Base-by-base conservation (phyloP, 2,329 filamentous ascomycete genomes). In the Curvularia hawaiiensis region DNA sequence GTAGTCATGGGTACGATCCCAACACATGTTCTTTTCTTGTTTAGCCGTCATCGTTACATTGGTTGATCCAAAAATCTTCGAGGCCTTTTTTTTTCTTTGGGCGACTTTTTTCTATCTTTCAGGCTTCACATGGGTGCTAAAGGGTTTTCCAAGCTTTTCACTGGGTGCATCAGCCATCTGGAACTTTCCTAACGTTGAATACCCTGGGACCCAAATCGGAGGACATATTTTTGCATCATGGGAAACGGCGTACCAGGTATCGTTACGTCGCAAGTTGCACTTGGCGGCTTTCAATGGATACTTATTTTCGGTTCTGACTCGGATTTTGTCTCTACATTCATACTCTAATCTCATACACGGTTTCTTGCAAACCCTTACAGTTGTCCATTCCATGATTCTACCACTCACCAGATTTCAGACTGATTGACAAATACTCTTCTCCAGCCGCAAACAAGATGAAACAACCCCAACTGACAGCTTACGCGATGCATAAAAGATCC, bases 191-290 rank as follows among this genome's bases (percentile, higher is more conserved):
- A 46, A 41, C 44, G 48, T 56, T 45, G 50, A 61, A 66, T 66
- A 63, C 58, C 60, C 62, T 59, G 52, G 58, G 50, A 50, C 58
- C 60, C 54, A 61, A 60, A 58, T 57, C 40, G 60, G 62, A 63
- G 62, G 58, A 65, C 52, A 53, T 31, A 59, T 53, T 12, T n/a
- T 45, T 49, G 56, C 40, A 58, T 61, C 38, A 51, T 33, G 46
- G 45, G 38, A 51, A 30, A 59, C 40, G 56, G 59, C 52, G 52
- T 61, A 30, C 45, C 28, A 33, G 33, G 14, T 12, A 28, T 20
- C 35, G 16, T 38, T 50, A 33, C 46, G 55, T 47, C 40, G 53
- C 28, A 41, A 41, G 38, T 9, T 16, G 52, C 46, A 40, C 43
- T 44, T 24, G 20, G 52, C 28, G 35, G 40, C 20, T 40, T 44